Conservation (phyloP, 345 rosid species). For the Brassica juncea region DNA sequence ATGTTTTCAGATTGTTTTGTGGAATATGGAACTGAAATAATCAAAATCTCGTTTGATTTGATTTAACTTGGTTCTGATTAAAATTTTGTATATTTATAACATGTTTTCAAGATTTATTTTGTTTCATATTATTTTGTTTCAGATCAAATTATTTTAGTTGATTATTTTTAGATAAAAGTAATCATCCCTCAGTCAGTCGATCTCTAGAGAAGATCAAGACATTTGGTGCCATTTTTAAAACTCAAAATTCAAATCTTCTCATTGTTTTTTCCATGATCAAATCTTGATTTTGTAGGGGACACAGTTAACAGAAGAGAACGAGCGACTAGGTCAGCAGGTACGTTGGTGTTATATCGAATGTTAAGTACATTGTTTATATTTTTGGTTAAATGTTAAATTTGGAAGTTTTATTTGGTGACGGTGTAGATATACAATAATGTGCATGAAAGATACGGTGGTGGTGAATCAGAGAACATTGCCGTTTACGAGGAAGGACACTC, state of each 20-base stretch:
- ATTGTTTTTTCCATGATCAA: not conserved
- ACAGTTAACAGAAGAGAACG: slow-evolving; percentile 36
- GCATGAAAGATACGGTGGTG: slow-evolving; percentile 14
- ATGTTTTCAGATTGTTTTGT: slow-evolving; percentile 2
- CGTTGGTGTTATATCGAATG: not conserved
- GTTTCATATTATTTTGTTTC: not conserved
- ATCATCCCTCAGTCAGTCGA: not conserved
- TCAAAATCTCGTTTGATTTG: not conserved
- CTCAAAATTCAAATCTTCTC: not conserved
- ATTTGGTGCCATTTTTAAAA: not conserved
- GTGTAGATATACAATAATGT: slow-evolving; percentile 28
- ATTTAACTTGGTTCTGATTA: not conserved
- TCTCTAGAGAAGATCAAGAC: not conserved
- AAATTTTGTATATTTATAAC: not conserved
- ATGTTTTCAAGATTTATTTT: not conserved
- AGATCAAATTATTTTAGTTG: not conserved
- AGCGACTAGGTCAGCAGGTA: slow-evolving; percentile 41
- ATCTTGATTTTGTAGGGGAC: slow-evolving; percentile 32
- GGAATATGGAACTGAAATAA: not conserved
- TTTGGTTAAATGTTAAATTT: not conserved
- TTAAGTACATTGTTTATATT: not conserved
- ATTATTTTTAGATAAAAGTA: not conserved
- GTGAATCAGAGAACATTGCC: slow-evolving; percentile 49
- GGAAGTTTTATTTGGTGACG: not conserved
- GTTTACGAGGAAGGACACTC: slow-evolving; percentile 69